These are phyloP conservation scores for Salix viminalis DNA, from an alignment of 345 rosid species.

Conservation along the genomic window DNA sequence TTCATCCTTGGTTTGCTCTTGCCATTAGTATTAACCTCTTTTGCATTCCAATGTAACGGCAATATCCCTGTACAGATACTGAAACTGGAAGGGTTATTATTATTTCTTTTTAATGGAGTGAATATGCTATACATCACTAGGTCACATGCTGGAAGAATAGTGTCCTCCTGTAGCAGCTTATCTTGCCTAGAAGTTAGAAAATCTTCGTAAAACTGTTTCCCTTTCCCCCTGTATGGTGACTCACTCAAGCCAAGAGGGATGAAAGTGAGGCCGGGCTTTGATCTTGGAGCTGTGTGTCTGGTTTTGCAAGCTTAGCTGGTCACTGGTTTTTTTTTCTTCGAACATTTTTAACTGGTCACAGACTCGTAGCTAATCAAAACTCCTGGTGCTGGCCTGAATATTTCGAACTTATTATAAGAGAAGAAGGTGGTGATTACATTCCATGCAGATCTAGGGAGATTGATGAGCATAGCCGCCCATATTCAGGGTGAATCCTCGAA, in stretches of 20 bases:
- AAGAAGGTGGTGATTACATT: neutral
- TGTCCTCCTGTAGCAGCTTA: neutral
- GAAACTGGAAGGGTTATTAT: slow-evolving; percentile 30
- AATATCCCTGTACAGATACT: slow-evolving; percentile 32
- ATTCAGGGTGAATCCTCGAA: neutral
- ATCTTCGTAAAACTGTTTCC: neutral
- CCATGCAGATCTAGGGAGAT: neutral
- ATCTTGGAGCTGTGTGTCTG: neutral
- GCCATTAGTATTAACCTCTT: slow-evolving; percentile 7
- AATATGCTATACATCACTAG: slow-evolving; percentile 19
- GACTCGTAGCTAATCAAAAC: neutral
- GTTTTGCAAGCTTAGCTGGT: neutral
- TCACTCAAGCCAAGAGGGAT: neutral
- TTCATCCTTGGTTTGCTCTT: neutral
- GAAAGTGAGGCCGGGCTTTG: neutral
- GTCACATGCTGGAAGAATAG: slow-evolving; percentile 9
- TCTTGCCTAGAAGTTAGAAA: neutral
- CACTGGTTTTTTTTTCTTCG: neutral
- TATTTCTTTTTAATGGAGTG: slow-evolving; percentile 10
- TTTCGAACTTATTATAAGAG: neutral
- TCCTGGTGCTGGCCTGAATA: neutral
- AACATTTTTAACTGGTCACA: neutral
- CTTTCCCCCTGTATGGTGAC: neutral
- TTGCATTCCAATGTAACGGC: slow-evolving; percentile 16
- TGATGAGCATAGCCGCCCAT: neutral